phyloP scores from a whole-genome alignment of 345 rosid species.

The Streptanthus diversifolius region DNA sequence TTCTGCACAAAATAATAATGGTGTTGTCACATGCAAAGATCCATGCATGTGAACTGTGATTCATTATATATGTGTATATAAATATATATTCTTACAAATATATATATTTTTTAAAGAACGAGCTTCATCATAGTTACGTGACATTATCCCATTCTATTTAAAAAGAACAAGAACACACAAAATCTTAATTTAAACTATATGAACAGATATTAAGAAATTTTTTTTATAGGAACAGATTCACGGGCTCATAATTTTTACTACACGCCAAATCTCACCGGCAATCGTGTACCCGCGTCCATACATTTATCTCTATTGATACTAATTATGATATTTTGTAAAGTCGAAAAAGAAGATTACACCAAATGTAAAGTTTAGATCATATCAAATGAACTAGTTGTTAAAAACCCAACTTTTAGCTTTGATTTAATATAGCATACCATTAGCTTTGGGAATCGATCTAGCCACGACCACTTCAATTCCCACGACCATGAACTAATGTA shows the following conservation, averaged over 20 bases:
- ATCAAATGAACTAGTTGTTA: no score
- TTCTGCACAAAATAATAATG: not conserved
- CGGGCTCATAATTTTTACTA: conserved; percentile 22
- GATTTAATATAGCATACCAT: no score
- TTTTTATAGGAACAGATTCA: conserved; percentile 16
- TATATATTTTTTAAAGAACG: not conserved
- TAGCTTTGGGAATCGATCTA: no score
- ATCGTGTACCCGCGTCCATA: conserved; percentile 9
- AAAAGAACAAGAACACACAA: not conserved
- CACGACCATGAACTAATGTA: no score
- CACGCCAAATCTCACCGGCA: conserved; percentile 3
- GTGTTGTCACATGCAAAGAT: conserved; percentile 26
- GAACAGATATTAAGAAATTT: no score
- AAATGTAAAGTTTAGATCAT: no score
- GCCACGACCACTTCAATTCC: no score
- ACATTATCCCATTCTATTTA: not conserved
- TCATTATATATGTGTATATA: not conserved
- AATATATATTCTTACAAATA: no score
- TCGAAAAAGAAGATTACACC: no score
- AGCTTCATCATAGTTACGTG: not conserved
- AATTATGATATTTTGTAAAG: not conserved
- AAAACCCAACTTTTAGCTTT: no score
- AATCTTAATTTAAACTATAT: not conserved
- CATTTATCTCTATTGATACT: not conserved
- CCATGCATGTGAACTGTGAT: conserved; percentile 15